Base-by-base conservation (phyloP, 805 yeast species). In the Alloascoidea africana region DNA sequence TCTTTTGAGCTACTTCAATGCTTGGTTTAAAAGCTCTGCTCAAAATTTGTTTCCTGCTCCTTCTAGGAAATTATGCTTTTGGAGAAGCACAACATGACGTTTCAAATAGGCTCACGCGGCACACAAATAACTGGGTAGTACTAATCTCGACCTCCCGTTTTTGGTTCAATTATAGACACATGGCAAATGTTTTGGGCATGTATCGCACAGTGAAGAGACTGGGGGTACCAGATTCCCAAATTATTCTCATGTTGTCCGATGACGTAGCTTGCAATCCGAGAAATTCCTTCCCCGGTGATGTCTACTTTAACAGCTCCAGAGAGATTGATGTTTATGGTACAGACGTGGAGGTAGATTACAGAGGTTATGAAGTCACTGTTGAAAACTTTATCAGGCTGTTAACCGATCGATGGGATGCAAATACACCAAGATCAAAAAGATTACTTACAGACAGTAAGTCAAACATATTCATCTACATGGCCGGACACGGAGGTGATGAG, bases 401-500 rank as follows among this genome's bases (percentile, higher is more conserved):
- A 45, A 91, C 98, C 0, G 97, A 91, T 54, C 72, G 97, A 46
- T 91, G 97, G 95, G 86, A 86, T 34, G 82, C 77, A 30, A 87
- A 84, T 39, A 95, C 91, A 45, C 97, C 98, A 2, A 68, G 94
- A 44, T 80, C 94, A 11, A 91, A 91, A 58, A 66, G 97, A 45
- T 63, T 91, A 36, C 60, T 87, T 42, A 85, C 97, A 0, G 97
- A 91, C 60, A 96, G 87, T 54, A 76, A 85, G 53, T 83, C 95
- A 18, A 91, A 91, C 55, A 85, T 91, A 37, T 83, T 91, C 56
- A 80, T 91, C 17, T 91, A 91, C 55, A 68, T 91, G 76, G 91
- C 98, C 1, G 98, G 98, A 16, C 98, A 91, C 57, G 98, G 98
- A 16, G 98, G 98, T 38, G 85, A 87, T 51, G 97, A 91, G 56